Base-by-base conservation (phyloP, 805 yeast species). In the Suhomyces vadensis region DNA sequence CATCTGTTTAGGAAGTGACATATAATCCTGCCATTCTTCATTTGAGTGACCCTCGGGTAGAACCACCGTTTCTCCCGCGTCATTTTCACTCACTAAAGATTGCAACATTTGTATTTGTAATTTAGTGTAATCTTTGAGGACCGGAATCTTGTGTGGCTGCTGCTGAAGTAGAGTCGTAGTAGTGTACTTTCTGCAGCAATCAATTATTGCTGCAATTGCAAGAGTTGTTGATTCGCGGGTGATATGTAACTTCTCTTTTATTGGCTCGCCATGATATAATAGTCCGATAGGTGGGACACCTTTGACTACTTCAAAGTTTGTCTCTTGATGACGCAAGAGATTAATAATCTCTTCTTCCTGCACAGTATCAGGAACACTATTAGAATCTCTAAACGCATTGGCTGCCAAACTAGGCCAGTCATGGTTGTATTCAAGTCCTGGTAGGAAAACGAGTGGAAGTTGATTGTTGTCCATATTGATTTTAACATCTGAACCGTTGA, bases 221-320 rank as follows among this genome's bases (percentile, higher is more conserved):
- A 6, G 33, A 11, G 11, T 29, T 16, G 14, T 16, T 17, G 20
- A 29, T 16, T 29, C 33, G 10, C 20, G 6, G 1, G 33, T 36
- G 2, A 40, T 16, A 13, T 9, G 4, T 9, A 16, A 14, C 23
- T 23, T 19, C 4, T 33, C 37, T 11, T 22, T 31, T 4, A 46
- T 27, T 5, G 21, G 31, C 14, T 44, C 41, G 11, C 36, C 40
- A 13, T 49, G 33, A 33, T 14, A 45, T 25, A 9, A 22, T 7
- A 59, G 45, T 0, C 62, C 67, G 7, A 57, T 51, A 9, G 58
- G 57, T n/a, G 46, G 57, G 6, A 61, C 43, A 9, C 63, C 65
- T 39, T 53, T 55, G n/a, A 54, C 46, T 4, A 52, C 58, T 43
- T 57, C 64, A 40, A 57, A 63, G 6, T 56, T 50, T 5, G 52